Evolutionary conservation across 495 filamentous ascomycete species (phyloP).

Genomic region (Podospora pseudocomata): DNA sequence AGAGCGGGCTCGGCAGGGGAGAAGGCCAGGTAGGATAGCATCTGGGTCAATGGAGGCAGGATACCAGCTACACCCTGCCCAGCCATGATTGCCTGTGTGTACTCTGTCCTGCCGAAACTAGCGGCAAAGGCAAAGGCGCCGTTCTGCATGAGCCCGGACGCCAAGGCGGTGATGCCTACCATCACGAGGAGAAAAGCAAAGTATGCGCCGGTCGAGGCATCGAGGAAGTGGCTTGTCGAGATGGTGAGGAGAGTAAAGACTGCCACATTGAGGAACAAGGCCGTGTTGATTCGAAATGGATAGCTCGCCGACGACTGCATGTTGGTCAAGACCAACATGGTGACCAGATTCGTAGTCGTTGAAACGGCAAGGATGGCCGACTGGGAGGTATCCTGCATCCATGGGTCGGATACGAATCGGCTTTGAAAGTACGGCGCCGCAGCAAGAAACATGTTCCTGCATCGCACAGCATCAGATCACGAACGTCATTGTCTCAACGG

Average conservation of each 20-base stretch:
- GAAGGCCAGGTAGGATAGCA: slow-evolving; percentile 73
- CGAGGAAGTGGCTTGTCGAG: slow-evolving; percentile 66
- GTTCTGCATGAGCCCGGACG: slow-evolving; percentile 85
- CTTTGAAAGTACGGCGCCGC: slow-evolving; percentile 88
- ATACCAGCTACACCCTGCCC: slow-evolving; percentile 93
- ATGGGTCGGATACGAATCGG: slow-evolving; percentile 68
- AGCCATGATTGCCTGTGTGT: slow-evolving; percentile 94
- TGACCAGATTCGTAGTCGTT: slow-evolving; percentile 71
- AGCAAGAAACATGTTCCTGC: slow-evolving; percentile 97
- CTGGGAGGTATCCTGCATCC: slow-evolving; percentile 77
- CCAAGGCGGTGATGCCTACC: slow-evolving; percentile 73
- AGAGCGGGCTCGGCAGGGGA: slow-evolving; percentile 13
- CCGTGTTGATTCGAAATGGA: slow-evolving; percentile 70
- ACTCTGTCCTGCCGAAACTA: slow-evolving; percentile 75
- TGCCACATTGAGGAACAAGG: slow-evolving; percentile 67
- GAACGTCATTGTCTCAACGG: slow-evolving; percentile 93
- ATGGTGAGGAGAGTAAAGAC: slow-evolving; percentile 73
- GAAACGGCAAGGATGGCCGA: slow-evolving; percentile 83
- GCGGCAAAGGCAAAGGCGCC: slow-evolving; percentile 90
- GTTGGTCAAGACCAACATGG: slow-evolving; percentile 70
- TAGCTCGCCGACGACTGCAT: slow-evolving; percentile 78
- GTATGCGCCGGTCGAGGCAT: slow-evolving; percentile 60
- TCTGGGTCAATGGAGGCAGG: slow-evolving; percentile 80
- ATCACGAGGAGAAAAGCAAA: slow-evolving; percentile 77
- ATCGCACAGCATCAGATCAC: slow-evolving; percentile 64